Base-by-base conservation (phyloP, 1,284 basidiomycete species). In the Leccinum cinnamomeum region DNA sequence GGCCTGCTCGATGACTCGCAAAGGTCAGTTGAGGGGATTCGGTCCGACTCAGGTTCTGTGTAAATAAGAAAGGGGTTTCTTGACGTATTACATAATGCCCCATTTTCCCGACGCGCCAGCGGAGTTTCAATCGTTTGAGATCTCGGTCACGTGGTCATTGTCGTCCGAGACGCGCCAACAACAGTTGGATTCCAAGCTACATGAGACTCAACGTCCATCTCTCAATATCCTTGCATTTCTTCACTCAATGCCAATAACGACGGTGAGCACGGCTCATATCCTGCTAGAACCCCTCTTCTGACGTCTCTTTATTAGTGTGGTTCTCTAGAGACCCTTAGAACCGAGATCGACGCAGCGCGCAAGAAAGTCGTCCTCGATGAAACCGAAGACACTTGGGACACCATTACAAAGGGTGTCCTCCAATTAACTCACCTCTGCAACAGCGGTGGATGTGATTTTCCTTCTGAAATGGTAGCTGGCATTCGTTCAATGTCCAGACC, bases 351-450 rank as follows among this genome's bases (percentile, higher is more conserved):
- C n/a, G 51, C 68, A 20, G 69, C 84, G 30, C 79, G 78, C 57
- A 67, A 75, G 44, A 76, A 80, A 46, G 71, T 93, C 14, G 72
- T 77, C 53, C 76, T 85, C n/a, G 71, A 80, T 35, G 92, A 95
- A 76, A 87, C 89, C 2, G 93, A 95, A 72, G 91, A 95, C 46
- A 87, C 85, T 3, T 95, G 92, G 92, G 90, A 94, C 60, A 79
- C 77, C n/a, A 91, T 95, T 46, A 76, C 82, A 7, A 79, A 82
- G 53, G 81, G 81, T 6, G 72, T 94, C 46, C 69, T 74, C 35
- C 75, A 79, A 8, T 77, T 94, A 46, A 79, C 79, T 10, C 76
- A 77, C n/a, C 75, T 90, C n/a, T 84, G 84, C 65, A 79, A 82
- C 48, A 81, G 84, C 58, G 86, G 84, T 39, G 86, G 81, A 16